Evolutionary conservation across 768 basidiomycete genomes (phyloP).

Genomic region (Brasilioporus rufonigricans): DNA sequence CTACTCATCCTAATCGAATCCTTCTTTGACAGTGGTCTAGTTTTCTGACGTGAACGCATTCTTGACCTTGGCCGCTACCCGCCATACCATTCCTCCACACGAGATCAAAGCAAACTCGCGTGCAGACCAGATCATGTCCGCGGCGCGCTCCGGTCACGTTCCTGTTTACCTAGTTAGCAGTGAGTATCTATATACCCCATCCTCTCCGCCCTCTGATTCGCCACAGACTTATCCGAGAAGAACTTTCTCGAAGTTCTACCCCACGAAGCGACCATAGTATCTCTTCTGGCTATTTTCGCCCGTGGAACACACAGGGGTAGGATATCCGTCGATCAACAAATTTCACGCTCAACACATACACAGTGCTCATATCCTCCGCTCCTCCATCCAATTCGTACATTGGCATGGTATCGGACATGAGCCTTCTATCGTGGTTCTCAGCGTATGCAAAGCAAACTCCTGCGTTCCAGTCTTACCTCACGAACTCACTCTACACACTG

Average conservation of each 20-base stretch:
- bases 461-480: conserved; percentile 38
- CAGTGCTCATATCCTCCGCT: conserved; percentile 57
- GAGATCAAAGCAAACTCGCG: conserved; percentile 58
- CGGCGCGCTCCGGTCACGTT: conserved; percentile 71
- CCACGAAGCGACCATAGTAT: conserved; percentile 60
- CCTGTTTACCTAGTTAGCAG: conserved; percentile 77
- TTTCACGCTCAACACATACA: neutral
- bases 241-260: conserved; percentile 68
- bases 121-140: conserved; percentile 65
- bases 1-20: neutral
- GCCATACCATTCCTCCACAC: conserved; percentile 64
- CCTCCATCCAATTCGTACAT: conserved; percentile 46
- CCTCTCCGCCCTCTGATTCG: conserved; percentile 1
- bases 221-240: conserved; percentile 78
- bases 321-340: conserved; percentile 9
- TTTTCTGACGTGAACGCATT: conserved; percentile 89
- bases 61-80: conserved; percentile 75
- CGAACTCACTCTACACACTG: conserved; percentile 53
- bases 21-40: conserved; percentile 37
- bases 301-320: conserved; percentile 71
- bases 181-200: conserved; percentile 35
- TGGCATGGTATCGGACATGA: conserved; percentile 75
- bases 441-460: conserved; percentile 45
- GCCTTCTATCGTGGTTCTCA: conserved; percentile 69
- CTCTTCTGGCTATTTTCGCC: conserved; percentile 64